phyloP scores from a whole-genome alignment of 441 rosid genomes.

The Adansonia madagascariensis region DNA sequence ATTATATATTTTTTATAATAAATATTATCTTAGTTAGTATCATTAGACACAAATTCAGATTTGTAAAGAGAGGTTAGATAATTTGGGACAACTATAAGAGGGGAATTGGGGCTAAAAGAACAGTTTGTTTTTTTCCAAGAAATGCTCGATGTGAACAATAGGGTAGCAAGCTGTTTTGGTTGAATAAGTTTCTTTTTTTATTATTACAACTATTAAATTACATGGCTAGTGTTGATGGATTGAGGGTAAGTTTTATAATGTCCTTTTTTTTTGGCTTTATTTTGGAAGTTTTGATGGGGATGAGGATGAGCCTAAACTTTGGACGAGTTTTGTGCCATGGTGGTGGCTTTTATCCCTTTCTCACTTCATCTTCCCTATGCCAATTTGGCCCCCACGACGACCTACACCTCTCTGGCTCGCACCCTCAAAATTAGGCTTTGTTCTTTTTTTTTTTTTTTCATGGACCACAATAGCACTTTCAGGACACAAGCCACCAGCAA shows the following conservation, averaged over 20 bases:
- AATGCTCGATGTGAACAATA: neutral
- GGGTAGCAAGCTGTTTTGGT: neutral
- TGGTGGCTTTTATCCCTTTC: neutral
- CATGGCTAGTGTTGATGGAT: too few species aligned
- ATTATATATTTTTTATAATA: too few species aligned
- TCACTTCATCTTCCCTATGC: neutral
- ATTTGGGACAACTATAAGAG: constrained; percentile 34
- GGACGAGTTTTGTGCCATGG: neutral
- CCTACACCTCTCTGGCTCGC: too few species aligned
- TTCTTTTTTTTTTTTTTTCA: neutral
- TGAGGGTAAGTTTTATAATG: constrained; percentile 2
- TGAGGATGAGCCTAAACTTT: neutral
- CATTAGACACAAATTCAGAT: too few species aligned
- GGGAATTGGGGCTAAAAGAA: constrained; percentile 24
- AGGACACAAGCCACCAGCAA: constrained; percentile 34
- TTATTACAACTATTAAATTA: neutral
- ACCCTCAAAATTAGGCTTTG: constrained; percentile 41
- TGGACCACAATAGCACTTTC: constrained; percentile 57
- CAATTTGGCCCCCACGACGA: too few species aligned
- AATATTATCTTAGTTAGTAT: too few species aligned
- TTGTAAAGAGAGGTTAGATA: too few species aligned
- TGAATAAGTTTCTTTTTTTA: neutral
- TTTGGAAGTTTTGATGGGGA: constrained; percentile 6
- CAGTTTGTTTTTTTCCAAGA: neutral
- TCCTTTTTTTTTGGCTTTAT: neutral